Evolutionary conservation across 768 basidiomycete species (phyloP), one percentile per base, ranked within the genome.

Genomic region (Tricholoma terreum): DNA sequence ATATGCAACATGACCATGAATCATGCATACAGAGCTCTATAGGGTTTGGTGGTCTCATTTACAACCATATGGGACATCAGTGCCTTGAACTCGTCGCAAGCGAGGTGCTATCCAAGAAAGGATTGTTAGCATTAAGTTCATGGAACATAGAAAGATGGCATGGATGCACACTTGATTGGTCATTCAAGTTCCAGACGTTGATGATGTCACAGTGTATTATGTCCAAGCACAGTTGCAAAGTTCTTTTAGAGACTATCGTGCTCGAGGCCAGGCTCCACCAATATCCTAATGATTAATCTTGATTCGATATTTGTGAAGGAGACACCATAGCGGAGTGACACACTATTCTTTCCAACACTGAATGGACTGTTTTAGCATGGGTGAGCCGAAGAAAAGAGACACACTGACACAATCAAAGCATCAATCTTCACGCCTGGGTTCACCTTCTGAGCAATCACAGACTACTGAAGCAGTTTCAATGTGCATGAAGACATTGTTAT

Each of bases 151-250:
- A 48, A 22, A 48, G 6, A 21, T 19, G 17, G 6, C 6, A 22
- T 12, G 22, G 8, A 22, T 52, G 53, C 40, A 65, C 65, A 22
- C 40, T 38, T 21, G 46, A 10, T 10, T 57, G 65, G 52, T 65
- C 63, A 19, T 54, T 50, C 43, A 71, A 69, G 58, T 70, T 70
- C 67, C 67, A 68, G 21, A 64, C 52, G 19, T 58, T 49, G 31
- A 68, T 49, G n/a, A 68, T 68, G 36, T 68, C 67, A 14, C 50
- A 24, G 17, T 59, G 58, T 36, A 59, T 52, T 11, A 54, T 48
- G 48, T 31, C 55, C 49, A 59, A 52, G 51, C 58, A 59, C n/a
- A 43, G 36, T 19, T 56, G 35, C 12, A 59, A 17, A 14, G 30
- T 17, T 10, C 52, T 27, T 14, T 27, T 42, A n/a, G 34, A 45